phyloP scores from a whole-genome alignment of 2,329 filamentous ascomycete genomes.

The Nothophaeocryptopus gaeumannii region DNA sequence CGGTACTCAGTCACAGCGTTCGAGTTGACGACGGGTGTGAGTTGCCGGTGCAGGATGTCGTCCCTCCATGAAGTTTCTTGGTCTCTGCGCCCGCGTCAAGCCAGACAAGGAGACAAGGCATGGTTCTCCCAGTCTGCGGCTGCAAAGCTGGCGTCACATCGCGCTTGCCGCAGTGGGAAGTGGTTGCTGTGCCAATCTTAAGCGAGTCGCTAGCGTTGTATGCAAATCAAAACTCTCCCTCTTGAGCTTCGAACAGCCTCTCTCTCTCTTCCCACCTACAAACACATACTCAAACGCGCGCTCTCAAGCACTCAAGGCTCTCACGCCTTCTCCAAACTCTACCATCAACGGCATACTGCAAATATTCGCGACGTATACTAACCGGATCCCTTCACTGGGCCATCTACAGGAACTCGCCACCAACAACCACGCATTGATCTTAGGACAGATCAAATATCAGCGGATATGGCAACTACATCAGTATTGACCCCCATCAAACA shows the following conservation, averaged over 20 bases:
- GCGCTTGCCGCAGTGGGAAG: too few species aligned
- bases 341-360: constrained; percentile 36
- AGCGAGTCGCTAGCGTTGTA: too few species aligned
- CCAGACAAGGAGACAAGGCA: too few species aligned
- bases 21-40: too few species aligned
- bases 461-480: constrained; percentile 73
- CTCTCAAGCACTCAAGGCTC: constrained; percentile 27
- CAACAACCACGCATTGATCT: constrained; percentile 20
- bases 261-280: constrained; percentile 29
- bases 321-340: constrained; percentile 16
- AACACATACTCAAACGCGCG: constrained; percentile 16
- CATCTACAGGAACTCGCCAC: constrained; percentile 30
- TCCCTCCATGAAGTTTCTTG: too few species aligned
- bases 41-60: too few species aligned
- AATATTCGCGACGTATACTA: constrained; percentile 37
- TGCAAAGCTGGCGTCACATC: too few species aligned
- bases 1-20: too few species aligned
- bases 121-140: too few species aligned
- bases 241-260: constrained; percentile 5
- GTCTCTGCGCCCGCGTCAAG: too few species aligned
- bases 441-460: constrained; percentile 21
- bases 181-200: too few species aligned
- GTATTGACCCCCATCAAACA: constrained; percentile 86
- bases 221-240: constrained; percentile 10
- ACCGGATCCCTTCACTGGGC: constrained; percentile 39